These are phyloP conservation scores for Candida lessepsii DNA, from an alignment of 805 yeast species.

Conservation along the genomic window DNA sequence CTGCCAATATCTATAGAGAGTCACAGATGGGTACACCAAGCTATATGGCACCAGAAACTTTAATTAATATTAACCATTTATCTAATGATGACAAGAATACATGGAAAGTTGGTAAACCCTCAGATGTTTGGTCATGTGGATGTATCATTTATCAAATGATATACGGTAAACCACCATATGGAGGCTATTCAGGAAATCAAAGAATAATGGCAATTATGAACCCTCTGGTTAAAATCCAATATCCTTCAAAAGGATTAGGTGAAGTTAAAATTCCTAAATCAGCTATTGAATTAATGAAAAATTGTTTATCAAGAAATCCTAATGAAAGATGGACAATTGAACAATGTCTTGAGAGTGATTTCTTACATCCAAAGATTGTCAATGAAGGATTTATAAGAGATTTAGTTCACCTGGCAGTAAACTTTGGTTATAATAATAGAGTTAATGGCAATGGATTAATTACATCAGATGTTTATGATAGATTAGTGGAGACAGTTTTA, in stretches of 20 bases:
- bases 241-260: slow-evolving; percentile 62
- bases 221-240: slow-evolving; percentile 69
- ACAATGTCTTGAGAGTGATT: slow-evolving; percentile 60
- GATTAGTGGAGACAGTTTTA: slow-evolving; percentile 39
- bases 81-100: slow-evolving; percentile 24
- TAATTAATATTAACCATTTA: slow-evolving; percentile 54
- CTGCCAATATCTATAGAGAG: slow-evolving; percentile 85
- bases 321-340: slow-evolving; percentile 60
- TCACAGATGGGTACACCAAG: slow-evolving; percentile 94
- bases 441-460: slow-evolving; percentile 41
- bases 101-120: slow-evolving; percentile 88
- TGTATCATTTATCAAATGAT: slow-evolving; percentile 94
- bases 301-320: slow-evolving; percentile 74
- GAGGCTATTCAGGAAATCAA: slow-evolving; percentile 70
- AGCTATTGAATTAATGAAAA: slow-evolving; percentile 66
- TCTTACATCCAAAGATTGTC: slow-evolving; percentile 73
- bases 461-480: slow-evolving; percentile 40
- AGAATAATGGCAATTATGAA: slow-evolving; percentile 82
- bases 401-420: slow-evolving; percentile 72
- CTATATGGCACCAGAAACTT: slow-evolving; percentile 97
- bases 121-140: slow-evolving; percentile 98
- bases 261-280: slow-evolving; percentile 64
- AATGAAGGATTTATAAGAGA: slow-evolving; percentile 65
- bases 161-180: slow-evolving; percentile 91
- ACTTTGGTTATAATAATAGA: slow-evolving; percentile 54